Base-by-base conservation (phyloP, 257 asterid species). In the Jacaranda mimosifolia region DNA sequence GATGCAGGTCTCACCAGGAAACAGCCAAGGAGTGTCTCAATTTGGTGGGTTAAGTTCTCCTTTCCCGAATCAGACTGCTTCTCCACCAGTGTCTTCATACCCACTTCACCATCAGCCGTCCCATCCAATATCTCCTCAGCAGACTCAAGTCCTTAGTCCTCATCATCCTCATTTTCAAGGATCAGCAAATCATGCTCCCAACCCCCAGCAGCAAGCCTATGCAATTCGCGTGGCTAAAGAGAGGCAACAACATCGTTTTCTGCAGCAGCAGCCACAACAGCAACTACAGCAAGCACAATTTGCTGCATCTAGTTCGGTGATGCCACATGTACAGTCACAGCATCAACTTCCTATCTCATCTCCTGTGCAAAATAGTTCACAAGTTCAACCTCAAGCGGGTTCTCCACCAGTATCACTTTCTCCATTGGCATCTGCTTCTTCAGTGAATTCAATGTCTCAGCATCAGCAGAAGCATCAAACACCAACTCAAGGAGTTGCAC, bases 171-270 rank as follows among this genome's bases (percentile, higher is more conserved):
- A 83, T 77, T 80, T 91, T 83, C 97, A 83, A 84, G 99, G 92
- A 69, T 73, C 82, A 9, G 57, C 86, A 59, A 95, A 86, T 86
- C 97, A 88, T 68, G 81, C 86, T 56, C 67, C 88, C 75, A 89
- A 63, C 77, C 76, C 90, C 13, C 97, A 90, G 86, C 93, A 91
- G 65, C 98, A 88, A 80, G 91, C 94, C 6, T 90, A 86, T 78
- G 95, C 97, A 10, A 73, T 86, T 70, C 97, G 88, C 73, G 43
- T 96, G 70, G 97, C 93, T 60, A 96, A 90, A 84, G 97, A 92
- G 81, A 88, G 94, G 84, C 98, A 89, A 73, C 75, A 87, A 53
- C 94, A 86, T 19, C 94, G 90, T 45, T 73, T 85, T 68, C 71
- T 87, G 56, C 88, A 87, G 51, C 94, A 89, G 74, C 89, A 84